These are phyloP conservation scores for Penicillium griseofulvum DNA, from an alignment of 2,329 filamentous ascomycete genomes.

Conservation along the genomic window DNA sequence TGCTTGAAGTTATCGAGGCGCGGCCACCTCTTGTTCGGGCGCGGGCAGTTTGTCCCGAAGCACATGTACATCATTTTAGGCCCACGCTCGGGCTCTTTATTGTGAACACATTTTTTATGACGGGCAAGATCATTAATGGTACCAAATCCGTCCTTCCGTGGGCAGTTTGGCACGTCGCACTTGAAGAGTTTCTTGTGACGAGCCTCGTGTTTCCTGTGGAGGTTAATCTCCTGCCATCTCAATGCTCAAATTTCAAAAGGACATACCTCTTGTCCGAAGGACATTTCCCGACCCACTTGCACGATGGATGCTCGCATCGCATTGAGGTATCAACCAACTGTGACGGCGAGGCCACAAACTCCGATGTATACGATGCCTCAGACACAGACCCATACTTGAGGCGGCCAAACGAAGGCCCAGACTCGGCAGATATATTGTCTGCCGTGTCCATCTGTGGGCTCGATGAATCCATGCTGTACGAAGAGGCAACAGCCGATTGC, in stretches of 20 bases:
- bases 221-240: constrained; percentile 6
- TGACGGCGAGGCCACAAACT: constrained; percentile 51
- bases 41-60: constrained; percentile 54
- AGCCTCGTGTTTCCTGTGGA: constrained; percentile 67
- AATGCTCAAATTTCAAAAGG: background rate
- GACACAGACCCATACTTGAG: constrained; percentile 8
- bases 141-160: constrained; percentile 65
- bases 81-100: constrained; percentile 45
- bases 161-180: constrained; percentile 61
- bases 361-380: constrained; percentile 9
- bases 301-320: constrained; percentile 31
- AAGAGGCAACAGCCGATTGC: constrained; percentile 29
- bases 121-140: constrained; percentile 79
- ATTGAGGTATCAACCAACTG: constrained; percentile 45
- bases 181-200: constrained; percentile 67
- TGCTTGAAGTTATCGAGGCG: constrained; percentile 83
- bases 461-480: constrained; percentile 29
- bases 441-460: constrained; percentile 26
- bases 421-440: constrained; percentile 23
- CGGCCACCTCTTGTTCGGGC: constrained; percentile 69
- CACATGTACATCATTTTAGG: constrained; percentile 60
- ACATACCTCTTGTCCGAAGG: constrained; percentile 43
- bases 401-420: constrained; percentile 19
- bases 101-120: constrained; percentile 72
- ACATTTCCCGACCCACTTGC: constrained; percentile 39